phyloP scores from a whole-genome alignment of 768 basidiomycete species.

The Panus rudis region DNA sequence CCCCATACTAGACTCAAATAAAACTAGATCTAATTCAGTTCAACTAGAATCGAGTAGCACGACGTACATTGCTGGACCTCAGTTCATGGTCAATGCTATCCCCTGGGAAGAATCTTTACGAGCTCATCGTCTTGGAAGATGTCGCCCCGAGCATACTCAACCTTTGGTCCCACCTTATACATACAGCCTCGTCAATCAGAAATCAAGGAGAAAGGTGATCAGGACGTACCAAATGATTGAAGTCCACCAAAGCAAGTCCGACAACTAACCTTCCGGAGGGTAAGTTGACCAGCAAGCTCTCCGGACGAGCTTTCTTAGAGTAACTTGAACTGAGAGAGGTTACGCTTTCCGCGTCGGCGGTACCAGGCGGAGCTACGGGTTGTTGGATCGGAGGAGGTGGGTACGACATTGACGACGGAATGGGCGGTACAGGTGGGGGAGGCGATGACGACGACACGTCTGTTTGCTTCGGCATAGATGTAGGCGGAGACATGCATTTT shows the following conservation, averaged over 20 bases:
- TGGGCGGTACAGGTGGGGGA: constrained; percentile 2
- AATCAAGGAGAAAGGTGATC: not conserved
- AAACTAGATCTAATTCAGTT: too few species aligned
- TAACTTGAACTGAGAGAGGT: constrained; percentile 54
- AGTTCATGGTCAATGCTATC: too few species aligned
- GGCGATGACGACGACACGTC: not conserved
- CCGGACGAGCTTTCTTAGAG: constrained; percentile 66
- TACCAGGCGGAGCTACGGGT: too few species aligned
- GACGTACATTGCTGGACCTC: too few species aligned
- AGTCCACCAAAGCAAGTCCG: constrained; percentile 90
- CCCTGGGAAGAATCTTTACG: constrained; percentile 74
- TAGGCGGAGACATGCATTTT: too few species aligned
- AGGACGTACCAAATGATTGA: constrained; percentile 77
- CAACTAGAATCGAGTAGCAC: too few species aligned
- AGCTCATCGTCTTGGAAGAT: constrained; percentile 85
- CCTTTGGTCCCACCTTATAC: constrained; percentile 78
- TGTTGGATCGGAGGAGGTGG: constrained; percentile 47
- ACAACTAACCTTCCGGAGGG: constrained; percentile 63
- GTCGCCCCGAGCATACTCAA: constrained; percentile 76
- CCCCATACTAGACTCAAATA: too few species aligned
- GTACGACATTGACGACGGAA: constrained; percentile 33
- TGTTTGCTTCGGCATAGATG: not conserved
- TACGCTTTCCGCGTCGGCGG: constrained; percentile 43
- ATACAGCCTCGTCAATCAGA: constrained; percentile 1
- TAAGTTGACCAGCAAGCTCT: constrained; percentile 67